Base-by-base conservation (phyloP, 163 green algal genomes). In the Chlamydomonas reinhardtii region DNA sequence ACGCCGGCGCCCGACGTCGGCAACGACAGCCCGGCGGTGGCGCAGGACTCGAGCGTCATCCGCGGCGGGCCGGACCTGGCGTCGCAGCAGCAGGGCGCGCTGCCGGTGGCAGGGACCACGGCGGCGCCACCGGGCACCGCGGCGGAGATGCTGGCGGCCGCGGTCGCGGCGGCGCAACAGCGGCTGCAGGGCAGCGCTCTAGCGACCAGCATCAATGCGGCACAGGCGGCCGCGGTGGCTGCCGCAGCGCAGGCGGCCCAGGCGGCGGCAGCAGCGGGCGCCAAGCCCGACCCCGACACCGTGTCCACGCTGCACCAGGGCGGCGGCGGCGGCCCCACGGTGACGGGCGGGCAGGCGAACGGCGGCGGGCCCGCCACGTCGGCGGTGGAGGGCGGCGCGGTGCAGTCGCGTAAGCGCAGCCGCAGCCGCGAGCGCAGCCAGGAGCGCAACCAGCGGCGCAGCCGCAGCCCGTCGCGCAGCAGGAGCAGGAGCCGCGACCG, bases 321-420 rank as follows among this genome's bases (percentile, higher is more conserved):
- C 34, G 12, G 39, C n/a, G 37, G 20, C 34, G 34, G 52, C 25
- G 32, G 52, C 25, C 31, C 25, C 43, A 72, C 52, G 61, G 15
- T 29, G 72, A 62, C 74, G 11, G 69, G 84, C 25, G 74, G 61
- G 11, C 56, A 61, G 43, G 76, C 68, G 15, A 31, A 39, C 6
- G 66, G 84, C 34, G 59, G 48, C 27, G 70, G 77, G 1, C 68
- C 14, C 17, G n/a, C 80, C 27, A 43, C 76, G 22, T 69, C 86
- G 11, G 62, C 82, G 16, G 4, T 52, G 77, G 43, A 70, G 22
- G 59, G 73, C 68, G 27, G 84, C 31, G 61, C 56, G 61, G 34
- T 39, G 70, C 70, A 89, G 82, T 56, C 78, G 76, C 37, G 70
- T 6, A 79, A 80, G 70, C 80, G 80, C 34, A 89, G 85, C 77